These are phyloP conservation scores for Tulasnella sp. DNA, from an alignment of 768 basidiomycete genomes.

Conservation along the genomic window DNA sequence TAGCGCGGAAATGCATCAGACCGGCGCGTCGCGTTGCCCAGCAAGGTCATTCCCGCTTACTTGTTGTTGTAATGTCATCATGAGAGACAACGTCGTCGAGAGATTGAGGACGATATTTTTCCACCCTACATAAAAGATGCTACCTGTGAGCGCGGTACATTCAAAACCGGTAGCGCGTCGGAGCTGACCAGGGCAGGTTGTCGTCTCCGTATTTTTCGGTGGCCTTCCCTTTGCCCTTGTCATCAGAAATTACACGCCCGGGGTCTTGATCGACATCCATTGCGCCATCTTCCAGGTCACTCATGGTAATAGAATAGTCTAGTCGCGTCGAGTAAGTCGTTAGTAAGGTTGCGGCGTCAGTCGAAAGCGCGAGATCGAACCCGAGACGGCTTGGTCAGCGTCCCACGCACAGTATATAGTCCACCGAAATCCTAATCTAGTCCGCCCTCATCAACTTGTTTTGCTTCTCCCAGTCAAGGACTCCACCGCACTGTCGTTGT, in stretches of 20 bases:
- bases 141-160: constrained; percentile 19
- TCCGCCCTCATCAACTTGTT: constrained; percentile 5
- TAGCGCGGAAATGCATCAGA: too few species aligned
- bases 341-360: constrained; percentile 18
- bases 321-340: constrained; percentile 22
- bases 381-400: constrained; percentile 11
- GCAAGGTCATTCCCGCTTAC: constrained; percentile 53
- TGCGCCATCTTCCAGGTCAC: constrained; percentile 23
- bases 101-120: constrained; percentile 93
- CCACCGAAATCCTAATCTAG: constrained; percentile 12
- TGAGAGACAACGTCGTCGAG: constrained; percentile 96
- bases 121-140: constrained; percentile 66
- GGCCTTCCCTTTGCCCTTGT: constrained; percentile 75
- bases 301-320: constrained; percentile 27
- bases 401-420: constrained; percentile 20
- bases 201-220: constrained; percentile 56
- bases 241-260: background rate
- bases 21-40: constrained; percentile 14
- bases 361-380: constrained; percentile 27
- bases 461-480: constrained; percentile 72
- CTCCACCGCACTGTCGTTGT: constrained; percentile 71
- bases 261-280: constrained; percentile 28
- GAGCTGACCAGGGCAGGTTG: constrained; percentile 76
- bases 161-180: constrained; percentile 29
- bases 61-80: constrained; percentile 91